Conservation (phyloP, 257 asterid genomes). For the Marsdenia floribunda region DNA sequence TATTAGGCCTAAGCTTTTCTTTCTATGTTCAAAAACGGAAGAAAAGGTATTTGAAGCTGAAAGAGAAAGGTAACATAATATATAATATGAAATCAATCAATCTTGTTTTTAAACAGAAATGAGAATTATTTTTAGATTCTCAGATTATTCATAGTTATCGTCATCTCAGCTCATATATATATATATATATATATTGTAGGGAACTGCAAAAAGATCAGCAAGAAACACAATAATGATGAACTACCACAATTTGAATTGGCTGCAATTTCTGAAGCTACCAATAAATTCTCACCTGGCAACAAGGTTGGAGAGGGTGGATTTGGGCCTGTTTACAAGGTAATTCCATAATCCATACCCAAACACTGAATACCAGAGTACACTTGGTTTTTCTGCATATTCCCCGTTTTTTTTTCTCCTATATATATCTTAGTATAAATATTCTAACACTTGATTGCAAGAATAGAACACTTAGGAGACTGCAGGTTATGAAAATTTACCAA, state of each 20-base stretch:
- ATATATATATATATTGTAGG: constrained; percentile 1
- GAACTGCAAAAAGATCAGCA: not conserved
- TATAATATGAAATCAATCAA: too few relatives aligned
- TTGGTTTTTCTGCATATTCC: too few relatives aligned
- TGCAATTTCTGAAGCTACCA: constrained; percentile 27
- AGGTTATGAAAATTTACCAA: too few relatives aligned
- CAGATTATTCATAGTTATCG: too few relatives aligned
- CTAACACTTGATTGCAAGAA: too few relatives aligned
- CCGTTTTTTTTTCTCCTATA: too few relatives aligned
- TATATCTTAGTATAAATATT: too few relatives aligned
- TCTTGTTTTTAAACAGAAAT: too few relatives aligned
- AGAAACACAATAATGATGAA: constrained; percentile 13
- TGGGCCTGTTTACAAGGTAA: constrained; percentile 42
- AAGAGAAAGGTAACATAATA: constrained; percentile 4
- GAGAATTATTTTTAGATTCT: too few relatives aligned
- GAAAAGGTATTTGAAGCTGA: constrained; percentile 6
- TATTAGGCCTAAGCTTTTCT: constrained; percentile 10
- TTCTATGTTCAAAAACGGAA: not conserved
- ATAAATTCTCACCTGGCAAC: constrained; percentile 20
- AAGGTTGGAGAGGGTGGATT: constrained; percentile 49
- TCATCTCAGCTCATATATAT: not conserved
- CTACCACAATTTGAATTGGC: constrained; percentile 20
- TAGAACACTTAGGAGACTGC: too few relatives aligned
- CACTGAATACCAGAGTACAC: too few relatives aligned
- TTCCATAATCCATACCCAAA: not conserved